Evolutionary conservation across 305 asterid genomes (phyloP), one percentile per base, ranked within the genome.

Genomic region (Ilex paraguariensis): DNA sequence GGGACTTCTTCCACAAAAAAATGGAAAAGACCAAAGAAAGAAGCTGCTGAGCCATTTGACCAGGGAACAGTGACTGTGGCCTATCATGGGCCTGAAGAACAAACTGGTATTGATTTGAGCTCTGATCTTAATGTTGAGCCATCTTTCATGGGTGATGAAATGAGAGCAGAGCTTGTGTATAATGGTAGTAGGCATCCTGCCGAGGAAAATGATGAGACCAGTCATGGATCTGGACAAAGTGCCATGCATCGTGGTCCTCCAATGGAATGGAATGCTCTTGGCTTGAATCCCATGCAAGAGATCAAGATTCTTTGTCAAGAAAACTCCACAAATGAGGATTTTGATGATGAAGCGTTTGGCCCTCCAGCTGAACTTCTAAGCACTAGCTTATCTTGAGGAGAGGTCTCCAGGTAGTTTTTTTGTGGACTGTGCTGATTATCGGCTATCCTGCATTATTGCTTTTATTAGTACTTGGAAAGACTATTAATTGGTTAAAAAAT

Each of bases 1-100:
- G 99, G 99, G 63, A 93, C 99, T 39, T 93, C 97, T 15, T 90
- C 97, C 45, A 93, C 99, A 0, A 93, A 93, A 84, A 93, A 93
- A 79, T 90, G 99, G 99, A 87, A 91, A 77, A 77, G 95, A 67
- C 97, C 81, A 73, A 90, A 83, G 84, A 93, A 93, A 70, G 97
- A 93, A 80, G 77, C 83, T 50, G 42, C 76, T 13, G 98, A 91
- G 55, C 77, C 95, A 21, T 71, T 83, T 61, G 97, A 91, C 54
- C 83, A 70, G 58, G 96, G 83, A 49, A 74, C 81, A 48, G 90
- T 81, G 39, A 82, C 88, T 30, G 82, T 85, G 77, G 89, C 89
- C 65, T 71, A 72, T 62, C 65, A 82, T 57, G 95, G 79, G 44
- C 56, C 75, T 36, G 79, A 52, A 14, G 95, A 77, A 54, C 90